Evolutionary conservation across 192 early-diverging fungal genomes (phyloP), one percentile per base, ranked within the genome.

Genomic region (Mortierella alpina): DNA sequence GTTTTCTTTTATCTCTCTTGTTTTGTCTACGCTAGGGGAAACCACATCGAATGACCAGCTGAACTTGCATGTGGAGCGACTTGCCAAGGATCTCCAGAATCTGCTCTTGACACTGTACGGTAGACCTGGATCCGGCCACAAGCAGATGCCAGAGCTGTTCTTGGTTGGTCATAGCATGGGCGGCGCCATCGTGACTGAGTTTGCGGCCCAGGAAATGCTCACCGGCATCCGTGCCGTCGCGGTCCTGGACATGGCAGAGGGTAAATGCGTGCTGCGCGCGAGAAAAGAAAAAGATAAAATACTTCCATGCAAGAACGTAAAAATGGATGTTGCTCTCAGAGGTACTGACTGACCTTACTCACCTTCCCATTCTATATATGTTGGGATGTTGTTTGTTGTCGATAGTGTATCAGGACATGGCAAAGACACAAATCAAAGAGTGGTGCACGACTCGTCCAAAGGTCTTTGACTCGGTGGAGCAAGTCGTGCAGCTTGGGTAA

Each of bases 171-270:
- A 77, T 63, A 85, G 90, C 63, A 88, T 91, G 88, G 90, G 90
- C 17, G 90, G 90, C 4, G 86, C 89, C 0, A 79, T 89, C 17
- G 85, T 84, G 1, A 82, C 80, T 0, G 82, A 89, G 39, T 83
- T 69, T 8, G 90, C 85, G 1, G 68, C 61, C 23, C 63, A 80
- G 8, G 64, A 67, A 13, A 22, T 80, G 52, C 45, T 90, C 0
- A 50, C 57, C 7, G 70, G 62, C 7, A 63, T 90, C 0, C 15
- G 74, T 2, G 88, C 86, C 4, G 46, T 91, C n/a, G 81, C 83
- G 10, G 84, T 90, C 5, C 82, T 91, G 10, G 90, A 91, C 57
- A 86, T 90, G 42, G 85, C 84, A 59, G 86, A 90, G 70, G 75
- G 90, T 73, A 75, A 31, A 31, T 2, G 31, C 47, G 42, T 51